These are phyloP conservation scores for Botrytis squamosa DNA, from an alignment of 2,329 filamentous ascomycete species.

Conservation along the genomic window DNA sequence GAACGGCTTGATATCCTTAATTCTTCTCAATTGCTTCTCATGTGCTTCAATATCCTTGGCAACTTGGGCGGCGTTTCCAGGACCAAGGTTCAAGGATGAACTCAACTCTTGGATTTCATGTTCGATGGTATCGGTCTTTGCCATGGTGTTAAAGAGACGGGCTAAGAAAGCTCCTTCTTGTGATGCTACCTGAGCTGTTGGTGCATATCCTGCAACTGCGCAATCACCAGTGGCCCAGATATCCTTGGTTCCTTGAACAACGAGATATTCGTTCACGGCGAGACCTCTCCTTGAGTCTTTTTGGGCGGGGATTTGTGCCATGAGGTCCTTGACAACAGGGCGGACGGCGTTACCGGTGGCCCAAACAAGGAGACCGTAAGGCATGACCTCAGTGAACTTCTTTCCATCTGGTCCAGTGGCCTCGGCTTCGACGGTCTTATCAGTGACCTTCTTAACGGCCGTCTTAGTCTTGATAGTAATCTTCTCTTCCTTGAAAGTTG, in stretches of 20 bases:
- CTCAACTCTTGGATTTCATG: constrained; percentile 68
- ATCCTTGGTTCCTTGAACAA: constrained; percentile 94
- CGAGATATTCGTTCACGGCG: constrained; percentile 96
- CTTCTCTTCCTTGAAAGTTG: constrained; percentile 97
- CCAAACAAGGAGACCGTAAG: constrained; percentile 96
- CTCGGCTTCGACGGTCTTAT: constrained; percentile 90
- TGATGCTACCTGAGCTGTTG: constrained; percentile 92
- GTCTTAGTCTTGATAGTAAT: constrained; percentile 98
- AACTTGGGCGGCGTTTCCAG: constrained; percentile 64
- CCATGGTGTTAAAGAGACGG: constrained; percentile 98
- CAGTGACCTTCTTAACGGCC: constrained; percentile 96
- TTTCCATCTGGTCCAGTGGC: constrained; percentile 76
- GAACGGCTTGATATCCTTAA: constrained; percentile 96
- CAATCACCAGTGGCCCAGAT: constrained; percentile 99
- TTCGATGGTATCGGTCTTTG: constrained; percentile 85
- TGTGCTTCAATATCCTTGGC: constrained; percentile 76
- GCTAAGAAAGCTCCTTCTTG: constrained; percentile 96
- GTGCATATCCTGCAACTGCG: constrained; percentile 94
- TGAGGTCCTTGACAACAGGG: constrained; percentile 85
- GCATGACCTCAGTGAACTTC: constrained; percentile 78
- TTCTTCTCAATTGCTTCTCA: constrained; percentile 81
- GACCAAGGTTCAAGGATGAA: constrained; percentile 58
- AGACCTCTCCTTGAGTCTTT: constrained; percentile 93
- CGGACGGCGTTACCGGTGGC: constrained; percentile 95
- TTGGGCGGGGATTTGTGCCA: constrained; percentile 88